phyloP scores from a whole-genome alignment of 2,329 filamentous ascomycete genomes.

The Aspergillaceae sp. region DNA sequence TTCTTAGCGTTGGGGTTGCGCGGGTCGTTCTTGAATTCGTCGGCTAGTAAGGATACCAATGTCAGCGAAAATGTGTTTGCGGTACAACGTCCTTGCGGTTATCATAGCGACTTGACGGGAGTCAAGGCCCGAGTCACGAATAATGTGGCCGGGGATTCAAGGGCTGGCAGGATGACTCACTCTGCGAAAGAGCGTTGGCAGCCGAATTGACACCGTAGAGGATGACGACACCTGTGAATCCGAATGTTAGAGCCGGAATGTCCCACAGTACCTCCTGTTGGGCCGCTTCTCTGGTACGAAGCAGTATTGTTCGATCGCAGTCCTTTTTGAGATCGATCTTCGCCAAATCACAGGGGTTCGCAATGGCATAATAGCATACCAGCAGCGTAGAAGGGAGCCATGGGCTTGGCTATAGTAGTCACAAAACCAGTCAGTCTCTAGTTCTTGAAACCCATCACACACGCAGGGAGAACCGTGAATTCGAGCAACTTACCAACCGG shows the following conservation, averaged over 20 bases:
- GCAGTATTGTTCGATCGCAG: too few relatives aligned
- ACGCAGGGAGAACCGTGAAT: not conserved
- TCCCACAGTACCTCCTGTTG: conserved; percentile 1
- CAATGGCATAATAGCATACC: conserved; percentile 53
- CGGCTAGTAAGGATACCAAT: conserved; percentile 48
- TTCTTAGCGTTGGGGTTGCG: conserved; percentile 54
- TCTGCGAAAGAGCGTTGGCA: conserved; percentile 65
- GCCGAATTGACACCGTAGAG: conserved; percentile 85
- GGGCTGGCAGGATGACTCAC: conserved; percentile 48
- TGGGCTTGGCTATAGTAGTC: conserved; percentile 62
- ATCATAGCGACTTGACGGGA: not conserved
- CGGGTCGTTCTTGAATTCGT: conserved; percentile 95
- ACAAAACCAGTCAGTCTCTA: conserved; percentile 17
- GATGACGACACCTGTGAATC: conserved; percentile 62
- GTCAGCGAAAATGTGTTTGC: not conserved
- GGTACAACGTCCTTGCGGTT: not conserved
- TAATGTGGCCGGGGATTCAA: not conserved
- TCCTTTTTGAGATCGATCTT: too few relatives aligned
- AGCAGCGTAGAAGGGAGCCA: conserved; percentile 88
- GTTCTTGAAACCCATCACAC: conserved; percentile 5
- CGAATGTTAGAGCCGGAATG: conserved; percentile 17
- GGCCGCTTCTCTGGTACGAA: not conserved
- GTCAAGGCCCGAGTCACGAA: not conserved
- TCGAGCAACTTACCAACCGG: conserved; percentile 58
- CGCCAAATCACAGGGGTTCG: too few relatives aligned